Percentiles rank a stretch among this genome's conserved stretches.
phyloP scores from a whole-genome alignment of 1,284 basidiomycete genomes.

The Cystobasidium slooffiae region DNA sequence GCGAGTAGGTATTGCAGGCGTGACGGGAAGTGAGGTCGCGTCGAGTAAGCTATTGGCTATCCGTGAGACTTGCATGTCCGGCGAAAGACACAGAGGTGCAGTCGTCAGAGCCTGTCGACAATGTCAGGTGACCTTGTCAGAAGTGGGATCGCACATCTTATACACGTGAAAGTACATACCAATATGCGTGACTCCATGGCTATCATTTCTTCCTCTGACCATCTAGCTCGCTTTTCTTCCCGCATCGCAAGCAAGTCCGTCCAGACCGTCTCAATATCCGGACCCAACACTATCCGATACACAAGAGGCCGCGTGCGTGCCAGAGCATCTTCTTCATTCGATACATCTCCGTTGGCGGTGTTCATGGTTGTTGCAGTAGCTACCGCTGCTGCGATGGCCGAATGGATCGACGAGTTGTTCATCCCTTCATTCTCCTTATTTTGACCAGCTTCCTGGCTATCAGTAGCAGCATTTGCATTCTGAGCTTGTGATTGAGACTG shows the following conservation, averaged over 20 bases:
- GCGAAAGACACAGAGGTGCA: constrained; percentile 51
- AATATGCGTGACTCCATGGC: constrained; percentile 51
- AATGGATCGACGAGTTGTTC: constrained; percentile 25
- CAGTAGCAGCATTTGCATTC: not conserved
- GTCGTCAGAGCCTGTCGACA: constrained; percentile 49
- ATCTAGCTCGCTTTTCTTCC: constrained; percentile 32
- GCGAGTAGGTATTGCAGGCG: constrained; percentile 37
- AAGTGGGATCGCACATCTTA: too few species aligned
- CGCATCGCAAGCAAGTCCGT: constrained; percentile 49
- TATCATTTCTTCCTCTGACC: constrained; percentile 49
- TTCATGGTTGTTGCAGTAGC: constrained; percentile 43
- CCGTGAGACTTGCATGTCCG: constrained; percentile 50
- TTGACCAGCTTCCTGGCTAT: not conserved
- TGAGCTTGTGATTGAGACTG: constrained; percentile 1
- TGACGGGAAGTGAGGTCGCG: constrained; percentile 47
- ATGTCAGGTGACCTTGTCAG: not conserved
- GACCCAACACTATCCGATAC: constrained; percentile 52
- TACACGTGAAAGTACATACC: constrained; percentile 29
- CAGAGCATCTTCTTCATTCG: constrained; percentile 4
- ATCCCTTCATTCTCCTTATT: constrained; percentile 13
- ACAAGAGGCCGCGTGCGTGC: constrained; percentile 45
- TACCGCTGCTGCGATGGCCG: constrained; percentile 29
- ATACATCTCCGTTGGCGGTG: constrained; percentile 18
- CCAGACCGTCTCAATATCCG: constrained; percentile 52
- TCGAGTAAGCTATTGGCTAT: constrained; percentile 52